These are phyloP conservation scores for Peronospora belbahrii DNA, from an alignment of 352 stramenopile species.

Conservation along the genomic window DNA sequence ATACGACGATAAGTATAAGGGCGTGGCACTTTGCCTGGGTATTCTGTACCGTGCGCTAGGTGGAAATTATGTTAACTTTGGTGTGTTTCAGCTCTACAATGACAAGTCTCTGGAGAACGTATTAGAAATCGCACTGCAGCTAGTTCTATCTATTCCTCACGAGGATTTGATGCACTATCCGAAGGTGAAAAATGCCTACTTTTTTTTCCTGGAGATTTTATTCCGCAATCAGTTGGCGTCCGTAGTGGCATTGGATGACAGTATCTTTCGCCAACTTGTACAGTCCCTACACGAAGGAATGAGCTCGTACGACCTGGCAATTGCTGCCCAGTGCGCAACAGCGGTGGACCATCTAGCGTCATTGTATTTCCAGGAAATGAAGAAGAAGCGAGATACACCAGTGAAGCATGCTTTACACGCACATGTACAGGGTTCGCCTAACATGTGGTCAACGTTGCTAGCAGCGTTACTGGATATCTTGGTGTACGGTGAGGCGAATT, in stretches of 20 bases:
- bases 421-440: constrained; percentile 89
- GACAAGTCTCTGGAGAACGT: constrained; percentile 92
- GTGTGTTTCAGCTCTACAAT: constrained; percentile 98
- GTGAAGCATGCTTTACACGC: constrained; percentile 89
- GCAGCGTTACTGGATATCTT: constrained; percentile 95
- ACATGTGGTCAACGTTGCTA: constrained; percentile 83
- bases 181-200: constrained; percentile 97
- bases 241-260: constrained; percentile 88
- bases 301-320: constrained; percentile 87
- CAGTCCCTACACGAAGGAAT: constrained; percentile 88
- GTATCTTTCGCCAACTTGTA: constrained; percentile 94
- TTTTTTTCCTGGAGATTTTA: constrained; percentile 96
- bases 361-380: constrained; percentile 94
- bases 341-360: constrained; percentile 91
- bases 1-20: constrained; percentile 97
- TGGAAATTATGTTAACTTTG: constrained; percentile 98
- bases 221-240: constrained; percentile 96
- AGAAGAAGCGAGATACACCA: constrained; percentile 92
- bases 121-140: constrained; percentile 91
- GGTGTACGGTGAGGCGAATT: constrained; percentile 93
- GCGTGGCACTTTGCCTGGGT: constrained; percentile 90
- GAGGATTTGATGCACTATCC: constrained; percentile 95
- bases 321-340: constrained; percentile 92
- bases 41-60: constrained; percentile 82
- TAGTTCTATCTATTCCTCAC: constrained; percentile 92